Percentiles rank a stretch among this genome's conserved stretches.
Conservation (phyloP, 1,139 yeast genomes). For the Hemisphaericaspora lyxosophila region DNA sequence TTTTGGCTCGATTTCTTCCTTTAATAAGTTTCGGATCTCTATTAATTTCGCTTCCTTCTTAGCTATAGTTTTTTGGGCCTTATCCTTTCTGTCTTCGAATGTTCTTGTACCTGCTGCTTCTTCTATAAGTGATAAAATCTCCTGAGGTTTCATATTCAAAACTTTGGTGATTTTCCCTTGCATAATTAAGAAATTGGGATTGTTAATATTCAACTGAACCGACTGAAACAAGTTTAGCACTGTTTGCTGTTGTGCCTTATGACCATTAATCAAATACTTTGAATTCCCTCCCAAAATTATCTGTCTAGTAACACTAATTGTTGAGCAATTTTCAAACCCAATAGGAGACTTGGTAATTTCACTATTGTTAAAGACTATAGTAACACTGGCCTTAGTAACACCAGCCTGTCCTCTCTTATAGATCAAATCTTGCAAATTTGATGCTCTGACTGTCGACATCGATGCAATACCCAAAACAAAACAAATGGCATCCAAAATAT, state of each 20-base stretch:
- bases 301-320: constrained; percentile 90
- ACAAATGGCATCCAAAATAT: constrained; percentile 93
- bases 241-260: constrained; percentile 92
- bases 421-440: constrained; percentile 87
- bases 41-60: constrained; percentile 83
- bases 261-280: constrained; percentile 92
- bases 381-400: constrained; percentile 93
- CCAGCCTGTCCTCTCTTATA: constrained; percentile 98
- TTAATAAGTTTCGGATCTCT: constrained; percentile 70
- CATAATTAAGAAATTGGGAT: constrained; percentile 96
- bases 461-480: constrained; percentile 97
- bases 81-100: constrained; percentile 90
- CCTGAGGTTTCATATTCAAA: constrained; percentile 91
- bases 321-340: constrained; percentile 77
- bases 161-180: constrained; percentile 98
- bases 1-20: constrained; percentile 92
- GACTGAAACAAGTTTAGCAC: constrained; percentile 89
- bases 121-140: constrained; percentile 85
- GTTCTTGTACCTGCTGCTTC: constrained; percentile 98
- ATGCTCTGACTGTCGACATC: constrained; percentile 92
- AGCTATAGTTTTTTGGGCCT: constrained; percentile 87
- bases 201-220: constrained; percentile 92
- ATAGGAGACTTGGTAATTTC: constrained; percentile 79
- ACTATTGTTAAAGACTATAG: constrained; percentile 87
- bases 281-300: constrained; percentile 89